Conservation (phyloP, 352 stramenopile species). For the Globisporangium paroecandrum region DNA sequence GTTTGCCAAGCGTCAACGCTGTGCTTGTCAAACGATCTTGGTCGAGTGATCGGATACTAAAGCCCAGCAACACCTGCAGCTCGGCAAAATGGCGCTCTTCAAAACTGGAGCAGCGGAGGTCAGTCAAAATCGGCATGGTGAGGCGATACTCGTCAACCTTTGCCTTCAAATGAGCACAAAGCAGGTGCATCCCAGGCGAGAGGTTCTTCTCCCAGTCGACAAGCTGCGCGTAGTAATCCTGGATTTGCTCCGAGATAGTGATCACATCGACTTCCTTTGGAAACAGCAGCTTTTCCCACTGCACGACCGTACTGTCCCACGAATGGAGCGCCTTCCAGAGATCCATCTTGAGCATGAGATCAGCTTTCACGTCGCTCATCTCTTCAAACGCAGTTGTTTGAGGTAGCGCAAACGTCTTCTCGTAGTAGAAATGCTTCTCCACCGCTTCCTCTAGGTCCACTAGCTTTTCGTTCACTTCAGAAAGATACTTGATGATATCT, state of each 20-base stretch:
- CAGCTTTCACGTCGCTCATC: constrained; percentile 58
- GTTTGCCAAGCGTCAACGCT: constrained; percentile 67
- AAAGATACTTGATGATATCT: constrained; percentile 49
- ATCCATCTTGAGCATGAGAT: constrained; percentile 76
- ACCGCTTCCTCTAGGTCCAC: constrained; percentile 31
- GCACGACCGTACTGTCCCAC: constrained; percentile 48
- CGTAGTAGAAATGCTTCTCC: constrained; percentile 43
- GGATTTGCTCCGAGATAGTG: constrained; percentile 65
- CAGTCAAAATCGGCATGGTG: constrained; percentile 72
- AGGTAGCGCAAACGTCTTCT: constrained; percentile 55
- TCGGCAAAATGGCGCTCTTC: constrained; percentile 61
- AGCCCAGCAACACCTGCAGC: constrained; percentile 66
- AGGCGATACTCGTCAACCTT: constrained; percentile 78
- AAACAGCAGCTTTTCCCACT: constrained; percentile 56
- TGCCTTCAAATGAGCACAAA: constrained; percentile 67
- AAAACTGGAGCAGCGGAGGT: constrained; percentile 57
- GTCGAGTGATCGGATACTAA: constrained; percentile 53
- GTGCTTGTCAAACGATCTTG: constrained; percentile 1
- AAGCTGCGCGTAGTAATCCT: constrained; percentile 50
- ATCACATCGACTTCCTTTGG: constrained; percentile 63
- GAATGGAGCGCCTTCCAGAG: constrained; percentile 76
- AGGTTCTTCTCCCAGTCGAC: constrained; percentile 50
- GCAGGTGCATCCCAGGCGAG: constrained; percentile 34
- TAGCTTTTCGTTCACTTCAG: constrained; percentile 30
- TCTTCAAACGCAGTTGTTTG: constrained; percentile 77